A percentile compares a stretch with the other conserved stretches of the same genome.
phyloP scores from a whole-genome alignment of 2,329 filamentous ascomycete species.

The Apiospora saccharicola region DNA sequence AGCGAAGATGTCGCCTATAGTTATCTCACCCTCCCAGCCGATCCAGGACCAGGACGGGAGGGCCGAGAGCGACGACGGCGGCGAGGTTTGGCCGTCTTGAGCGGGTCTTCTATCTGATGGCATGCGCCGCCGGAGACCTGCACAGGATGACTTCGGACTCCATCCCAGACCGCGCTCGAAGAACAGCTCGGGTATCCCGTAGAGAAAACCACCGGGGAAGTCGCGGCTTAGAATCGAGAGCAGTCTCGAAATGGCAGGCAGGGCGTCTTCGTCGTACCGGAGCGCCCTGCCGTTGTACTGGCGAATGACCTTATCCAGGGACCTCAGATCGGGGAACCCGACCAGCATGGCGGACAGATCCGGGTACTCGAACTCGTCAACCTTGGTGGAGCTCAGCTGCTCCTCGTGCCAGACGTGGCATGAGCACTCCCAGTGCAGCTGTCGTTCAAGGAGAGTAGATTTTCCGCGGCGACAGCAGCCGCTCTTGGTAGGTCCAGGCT shows the following conservation, averaged over 20 bases:
- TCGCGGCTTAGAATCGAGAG: not conserved
- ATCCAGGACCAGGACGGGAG: slow-evolving; percentile 10
- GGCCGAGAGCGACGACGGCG: not conserved
- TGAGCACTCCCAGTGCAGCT: slow-evolving; percentile 8
- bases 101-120: not conserved
- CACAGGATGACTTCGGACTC: not conserved
- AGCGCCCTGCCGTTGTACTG: not conserved
- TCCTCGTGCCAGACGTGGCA: not conserved
- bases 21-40: not conserved
- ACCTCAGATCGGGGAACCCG: not conserved
- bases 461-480: not conserved
- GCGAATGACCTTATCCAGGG: not conserved
- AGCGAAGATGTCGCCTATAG: not conserved
- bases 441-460: not conserved
- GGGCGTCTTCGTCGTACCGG: not conserved
- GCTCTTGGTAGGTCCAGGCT: slow-evolving; percentile 6
- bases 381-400: not conserved
- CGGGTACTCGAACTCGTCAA: not conserved
- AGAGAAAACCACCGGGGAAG: not conserved
- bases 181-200: not conserved
- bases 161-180: not conserved
- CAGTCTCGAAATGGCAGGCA: not conserved
- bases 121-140: not conserved
- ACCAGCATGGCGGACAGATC: not conserved
- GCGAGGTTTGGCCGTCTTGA: not conserved